Base-by-base conservation (phyloP, 495 filamentous ascomycete species). In the Aspergillus conjunctus region DNA sequence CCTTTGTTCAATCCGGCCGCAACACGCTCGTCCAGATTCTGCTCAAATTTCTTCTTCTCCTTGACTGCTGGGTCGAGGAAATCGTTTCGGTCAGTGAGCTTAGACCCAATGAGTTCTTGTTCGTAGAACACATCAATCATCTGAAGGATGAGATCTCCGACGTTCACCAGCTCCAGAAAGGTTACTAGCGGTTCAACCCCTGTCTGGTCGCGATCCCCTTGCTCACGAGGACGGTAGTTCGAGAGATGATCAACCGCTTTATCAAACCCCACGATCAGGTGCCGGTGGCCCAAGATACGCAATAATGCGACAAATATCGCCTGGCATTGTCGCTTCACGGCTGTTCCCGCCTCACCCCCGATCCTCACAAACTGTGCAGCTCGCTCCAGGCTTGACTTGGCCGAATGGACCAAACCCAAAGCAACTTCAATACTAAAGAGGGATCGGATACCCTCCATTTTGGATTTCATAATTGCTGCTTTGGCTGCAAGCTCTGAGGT, bases 81-180 rank as follows among this genome's bases (percentile, higher is more conserved):
- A 73, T 99, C 94, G 65, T 95, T 93, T 21, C 89, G 85, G 67
- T 99, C 93, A 12, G 89, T 89, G 52, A 99, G 85, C 61, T 90
- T 90, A 4, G 86, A 82, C 0, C 85, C 85, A 7, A 91, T 87
- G 34, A 99, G 82, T 71, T 98, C 93, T 69, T 97, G 93, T 71
- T 95, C 90, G 73, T 96, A 99, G 74, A 99, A 99, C 18, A 99
- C 92, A 67, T 99, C 95, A 57, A 99, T 84, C 95, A 99, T 99
- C 69, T 99, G 95, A 51, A 95, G 89, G 61, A 99, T 99, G 17
- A 99, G 83, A 73, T 99, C 95, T 53, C 95, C 95, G 4, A 99
- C 92, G 69, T 98, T 98, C 68, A 98, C 95, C 54, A 99, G 83
- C 71, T 99, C 95, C 46, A 99, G 83, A 66, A 99, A 99, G 7